Base-by-base conservation (phyloP, 306 rosid species). In the Corylus avellana region DNA sequence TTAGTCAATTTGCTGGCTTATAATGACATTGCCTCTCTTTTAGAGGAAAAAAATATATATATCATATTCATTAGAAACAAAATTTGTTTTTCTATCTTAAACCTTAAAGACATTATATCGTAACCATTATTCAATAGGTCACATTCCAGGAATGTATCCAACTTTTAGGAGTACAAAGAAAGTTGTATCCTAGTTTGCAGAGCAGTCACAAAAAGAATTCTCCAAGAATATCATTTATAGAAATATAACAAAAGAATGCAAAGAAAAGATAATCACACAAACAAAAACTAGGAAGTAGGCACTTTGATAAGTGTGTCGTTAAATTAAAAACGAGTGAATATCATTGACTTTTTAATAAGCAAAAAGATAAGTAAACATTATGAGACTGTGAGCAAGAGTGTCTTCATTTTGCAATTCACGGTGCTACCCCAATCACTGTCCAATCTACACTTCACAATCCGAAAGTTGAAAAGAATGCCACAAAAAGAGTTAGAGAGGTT, bases 381-480 rank as follows among this genome's bases (percentile, higher is more conserved):
- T n/a, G 64, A 58, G 13, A n/a, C 22, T 14, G 2, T 22, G 20
- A 58, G 64, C 32, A 6, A 6, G 32, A 58, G 64, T 58, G 20
- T 58, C 64, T 58, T 58, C 64, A 58, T 9, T 56, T 58, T 58
- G 64, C 64, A 58, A 58, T 58, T 20, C 64, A 58, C 22, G 27
- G 10, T 58, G 29, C 13, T 4, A 8, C 27, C 12, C 14, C 64
- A 58, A 58, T 58, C 12, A n/a, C 64, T 58, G 32, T 58, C 2
- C 64, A 58, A 22, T 58, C 46, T 25, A 22, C 9, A 8, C 0
- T 22, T 58, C 35, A 58, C 35, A 58, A 58, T 58, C 64, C 5
- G 12, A 58, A 58, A 58, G 64, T 58, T 58, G 64, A 58, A 58
- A 32, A 58, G 64, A 58, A 58, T 22, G 64, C 64, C 25, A 58